phyloP scores from a whole-genome alignment of 352 stramenopile genomes.

The Phytophthora vignae region DNA sequence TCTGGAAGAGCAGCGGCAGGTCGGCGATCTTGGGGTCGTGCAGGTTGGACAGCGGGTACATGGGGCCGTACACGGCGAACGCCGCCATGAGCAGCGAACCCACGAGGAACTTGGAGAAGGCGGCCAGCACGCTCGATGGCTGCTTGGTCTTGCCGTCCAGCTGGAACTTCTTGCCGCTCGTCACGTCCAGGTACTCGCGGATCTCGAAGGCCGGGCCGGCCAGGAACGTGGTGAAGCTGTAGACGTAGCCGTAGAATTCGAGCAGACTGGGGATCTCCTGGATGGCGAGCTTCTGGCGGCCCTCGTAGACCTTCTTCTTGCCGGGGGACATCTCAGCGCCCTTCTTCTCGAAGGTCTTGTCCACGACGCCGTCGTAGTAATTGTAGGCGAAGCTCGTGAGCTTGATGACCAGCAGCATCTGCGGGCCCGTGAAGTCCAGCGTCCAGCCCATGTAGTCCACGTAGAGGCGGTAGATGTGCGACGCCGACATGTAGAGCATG shows the following conservation, averaged over 20 bases:
- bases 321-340: neutral
- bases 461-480: conserved; percentile 96
- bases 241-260: conserved; percentile 97
- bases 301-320: conserved; percentile 42
- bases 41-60: conserved; percentile 59
- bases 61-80: conserved; percentile 51
- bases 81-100: conserved; percentile 64
- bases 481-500: conserved; percentile 93
- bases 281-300: conserved; percentile 74
- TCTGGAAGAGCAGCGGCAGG: conserved; percentile 43
- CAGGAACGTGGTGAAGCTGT: conserved; percentile 96
- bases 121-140: conserved; percentile 68
- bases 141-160: conserved; percentile 53
- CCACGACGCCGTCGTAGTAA: conserved; percentile 93
- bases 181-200: conserved; percentile 58
- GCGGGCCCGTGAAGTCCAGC: conserved; percentile 86
- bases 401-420: conserved; percentile 97
- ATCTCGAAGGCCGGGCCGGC: conserved; percentile 96
- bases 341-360: neutral
- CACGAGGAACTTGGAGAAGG: conserved; percentile 68
- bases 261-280: conserved; percentile 89
- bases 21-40: conserved; percentile 28
- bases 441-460: conserved; percentile 96
- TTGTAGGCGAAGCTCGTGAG: conserved; percentile 98
- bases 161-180: conserved; percentile 67